phyloP scores from a whole-genome alignment of 139 green algal genomes.

The Spirogloea muscicola region DNA sequence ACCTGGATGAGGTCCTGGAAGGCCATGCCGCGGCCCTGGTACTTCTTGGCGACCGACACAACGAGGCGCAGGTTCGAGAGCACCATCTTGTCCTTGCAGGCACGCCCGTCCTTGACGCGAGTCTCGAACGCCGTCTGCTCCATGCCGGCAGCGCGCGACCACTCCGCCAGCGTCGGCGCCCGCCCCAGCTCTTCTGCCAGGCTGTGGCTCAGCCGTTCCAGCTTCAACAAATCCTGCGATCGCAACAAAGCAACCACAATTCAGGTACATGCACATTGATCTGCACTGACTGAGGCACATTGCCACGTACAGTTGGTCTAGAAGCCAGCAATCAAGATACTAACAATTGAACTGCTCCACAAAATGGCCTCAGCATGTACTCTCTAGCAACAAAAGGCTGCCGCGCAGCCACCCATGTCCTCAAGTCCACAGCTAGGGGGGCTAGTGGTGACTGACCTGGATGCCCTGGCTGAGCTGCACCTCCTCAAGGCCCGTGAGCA shows the following conservation, averaged over 20 bases:
- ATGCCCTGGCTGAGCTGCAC: slow-evolving; percentile 66
- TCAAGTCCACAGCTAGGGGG: too few species aligned
- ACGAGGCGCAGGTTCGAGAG: slow-evolving; percentile 90
- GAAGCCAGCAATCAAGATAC: too few species aligned
- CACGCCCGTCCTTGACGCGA: slow-evolving; percentile 52
- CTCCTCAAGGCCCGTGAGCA: slow-evolving; percentile 71
- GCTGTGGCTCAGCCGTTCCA: slow-evolving; percentile 57
- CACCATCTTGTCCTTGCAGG: slow-evolving; percentile 79
- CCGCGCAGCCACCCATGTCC: too few species aligned
- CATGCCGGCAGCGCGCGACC: slow-evolving; percentile 53
- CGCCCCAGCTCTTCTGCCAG: slow-evolving; percentile 51
- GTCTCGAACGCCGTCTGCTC: slow-evolving; percentile 31
- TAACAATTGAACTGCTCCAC: too few species aligned
- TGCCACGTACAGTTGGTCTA: too few species aligned
- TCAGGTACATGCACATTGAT: too few species aligned
- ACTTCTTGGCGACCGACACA: slow-evolving; percentile 80
- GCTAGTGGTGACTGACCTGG: too few species aligned
- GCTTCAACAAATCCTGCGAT: slow-evolving; percentile 53
- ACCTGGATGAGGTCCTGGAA: slow-evolving; percentile 65
- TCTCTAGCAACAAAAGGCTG: too few species aligned
- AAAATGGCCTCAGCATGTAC: too few species aligned
- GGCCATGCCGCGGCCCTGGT: slow-evolving; percentile 61
- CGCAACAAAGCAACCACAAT: too few species aligned
- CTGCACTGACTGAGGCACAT: too few species aligned
- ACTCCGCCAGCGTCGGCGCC: slow-evolving; percentile 55